Conservation (phyloP, 768 basidiomycete species). For the Serendipita sp. region DNA sequence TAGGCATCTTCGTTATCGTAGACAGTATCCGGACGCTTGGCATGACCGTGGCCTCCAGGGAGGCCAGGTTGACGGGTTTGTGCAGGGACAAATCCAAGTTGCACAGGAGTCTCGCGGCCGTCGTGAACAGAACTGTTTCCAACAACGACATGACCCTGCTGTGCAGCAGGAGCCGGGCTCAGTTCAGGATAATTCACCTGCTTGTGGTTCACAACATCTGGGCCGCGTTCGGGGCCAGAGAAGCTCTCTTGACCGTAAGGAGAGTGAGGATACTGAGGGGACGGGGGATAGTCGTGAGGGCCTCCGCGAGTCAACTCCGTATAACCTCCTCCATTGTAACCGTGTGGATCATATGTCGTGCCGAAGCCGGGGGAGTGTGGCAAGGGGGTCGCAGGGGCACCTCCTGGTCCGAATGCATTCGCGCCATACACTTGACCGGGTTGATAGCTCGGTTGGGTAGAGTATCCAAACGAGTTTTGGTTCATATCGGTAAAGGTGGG, state of each 20-base stretch:
- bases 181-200: conserved; percentile 53
- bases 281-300: conserved; percentile 7
- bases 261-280: conserved; percentile 8
- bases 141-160: conserved; percentile 5
- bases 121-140: conserved; percentile 5
- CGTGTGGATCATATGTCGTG: conserved; percentile 16
- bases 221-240: background rate
- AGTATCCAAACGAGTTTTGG: conserved; percentile 23
- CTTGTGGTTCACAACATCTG: conserved; percentile 61
- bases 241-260: conserved; percentile 7
- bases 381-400: conserved; percentile 23
- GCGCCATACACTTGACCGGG: conserved; percentile 25
- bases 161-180: conserved; percentile 7
- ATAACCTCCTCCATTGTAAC: conserved; percentile 2
- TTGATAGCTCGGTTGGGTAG: conserved; percentile 23
- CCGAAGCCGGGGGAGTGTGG: conserved; percentile 15
- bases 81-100: conserved; percentile 12
- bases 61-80: conserved; percentile 8
- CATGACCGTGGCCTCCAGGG: conserved; percentile 10
- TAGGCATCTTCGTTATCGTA: conserved; percentile 58
- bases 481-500: conserved; percentile 11
- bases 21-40: conserved; percentile 32
- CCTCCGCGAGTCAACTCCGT: background rate
- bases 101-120: conserved; percentile 13
- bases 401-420: conserved; percentile 26